phyloP scores from a whole-genome alignment of 2,329 filamentous ascomycete species.

The Aschersonia sp. region DNA sequence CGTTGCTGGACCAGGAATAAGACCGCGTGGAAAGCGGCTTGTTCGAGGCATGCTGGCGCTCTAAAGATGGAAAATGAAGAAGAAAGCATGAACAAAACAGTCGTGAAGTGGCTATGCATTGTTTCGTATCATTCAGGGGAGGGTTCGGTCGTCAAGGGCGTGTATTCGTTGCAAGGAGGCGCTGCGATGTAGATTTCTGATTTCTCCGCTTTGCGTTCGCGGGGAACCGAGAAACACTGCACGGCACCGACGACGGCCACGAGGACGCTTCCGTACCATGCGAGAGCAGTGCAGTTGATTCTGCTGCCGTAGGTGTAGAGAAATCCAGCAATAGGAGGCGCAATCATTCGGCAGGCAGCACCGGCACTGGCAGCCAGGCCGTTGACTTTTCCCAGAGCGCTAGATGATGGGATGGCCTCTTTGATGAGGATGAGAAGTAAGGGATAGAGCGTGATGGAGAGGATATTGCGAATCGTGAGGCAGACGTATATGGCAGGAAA shows the following conservation, averaged over 20 bases:
- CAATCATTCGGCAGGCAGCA: slow-evolving; percentile 52
- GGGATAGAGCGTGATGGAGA: slow-evolving; percentile 51
- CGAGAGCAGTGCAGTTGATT: slow-evolving; percentile 43
- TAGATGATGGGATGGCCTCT: slow-evolving; percentile 43
- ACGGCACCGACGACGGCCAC: slow-evolving; percentile 41
- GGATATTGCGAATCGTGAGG: slow-evolving; percentile 41
- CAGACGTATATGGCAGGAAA: slow-evolving; percentile 44
- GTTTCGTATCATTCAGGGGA: slow-evolving; percentile 11
- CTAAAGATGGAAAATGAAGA: not conserved
- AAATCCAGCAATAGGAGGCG: slow-evolving; percentile 49
- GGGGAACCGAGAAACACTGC: slow-evolving; percentile 43
- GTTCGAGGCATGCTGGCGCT: not conserved
- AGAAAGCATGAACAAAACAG: not conserved
- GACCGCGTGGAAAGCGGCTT: not conserved
- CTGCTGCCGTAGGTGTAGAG: slow-evolving; percentile 46
- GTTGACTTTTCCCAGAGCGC: slow-evolving; percentile 49
- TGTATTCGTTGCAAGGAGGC: slow-evolving; percentile 5
- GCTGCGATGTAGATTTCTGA: slow-evolving; percentile 15
- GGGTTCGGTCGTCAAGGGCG: slow-evolving; percentile 14
- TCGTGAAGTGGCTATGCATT: not conserved
- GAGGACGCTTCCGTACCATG: slow-evolving; percentile 48
- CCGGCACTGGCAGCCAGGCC: slow-evolving; percentile 51
- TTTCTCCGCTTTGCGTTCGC: slow-evolving; percentile 11
- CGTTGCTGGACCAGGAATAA: not conserved
- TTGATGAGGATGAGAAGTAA: slow-evolving; percentile 54